Evolutionary conservation across 345 rosid genomes (phyloP).

Genomic region (Citrus inodora): DNA sequence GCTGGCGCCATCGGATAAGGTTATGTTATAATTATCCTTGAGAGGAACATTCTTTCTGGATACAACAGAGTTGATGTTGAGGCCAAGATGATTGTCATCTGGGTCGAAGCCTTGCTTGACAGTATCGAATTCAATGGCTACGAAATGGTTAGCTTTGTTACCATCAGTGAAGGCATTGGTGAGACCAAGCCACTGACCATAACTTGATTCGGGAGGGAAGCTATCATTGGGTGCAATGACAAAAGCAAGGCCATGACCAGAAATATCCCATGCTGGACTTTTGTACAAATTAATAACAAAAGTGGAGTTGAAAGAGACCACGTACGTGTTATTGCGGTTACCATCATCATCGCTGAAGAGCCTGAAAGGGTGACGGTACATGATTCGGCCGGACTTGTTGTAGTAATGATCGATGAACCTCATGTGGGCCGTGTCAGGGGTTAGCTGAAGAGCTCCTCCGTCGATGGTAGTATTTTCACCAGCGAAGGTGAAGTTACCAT

Average conservation of each 20-base stretch:
- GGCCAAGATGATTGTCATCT: constrained; percentile 46
- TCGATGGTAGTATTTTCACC: constrained; percentile 2
- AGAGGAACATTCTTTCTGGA: constrained; percentile 26
- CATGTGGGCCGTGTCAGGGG: constrained; percentile 19
- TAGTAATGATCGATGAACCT: neutral
- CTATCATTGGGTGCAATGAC: constrained; percentile 29
- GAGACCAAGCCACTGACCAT: constrained; percentile 38
- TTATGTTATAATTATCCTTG: constrained; percentile 18
- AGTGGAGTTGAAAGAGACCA: constrained; percentile 34
- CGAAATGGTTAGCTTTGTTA: constrained; percentile 16
- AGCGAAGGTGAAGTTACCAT: neutral
- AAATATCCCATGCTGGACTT: neutral
- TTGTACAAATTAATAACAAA: constrained; percentile 32
- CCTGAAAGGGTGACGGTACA: constrained; percentile 27
- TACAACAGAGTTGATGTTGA: constrained; percentile 38
- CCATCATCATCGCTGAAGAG: constrained; percentile 15
- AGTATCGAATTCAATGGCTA: constrained; percentile 57
- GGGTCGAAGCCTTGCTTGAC: constrained; percentile 43
- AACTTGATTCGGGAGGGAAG: constrained; percentile 26
- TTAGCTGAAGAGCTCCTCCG: constrained; percentile 27
- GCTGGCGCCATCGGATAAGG: neutral
- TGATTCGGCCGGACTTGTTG: constrained; percentile 34
- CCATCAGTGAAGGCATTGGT: constrained; percentile 27
- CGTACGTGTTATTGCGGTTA: neutral
- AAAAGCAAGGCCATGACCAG: constrained; percentile 39